phyloP scores from a whole-genome alignment of 805 yeast species.

The Saccharomycopsis javanensis region DNA sequence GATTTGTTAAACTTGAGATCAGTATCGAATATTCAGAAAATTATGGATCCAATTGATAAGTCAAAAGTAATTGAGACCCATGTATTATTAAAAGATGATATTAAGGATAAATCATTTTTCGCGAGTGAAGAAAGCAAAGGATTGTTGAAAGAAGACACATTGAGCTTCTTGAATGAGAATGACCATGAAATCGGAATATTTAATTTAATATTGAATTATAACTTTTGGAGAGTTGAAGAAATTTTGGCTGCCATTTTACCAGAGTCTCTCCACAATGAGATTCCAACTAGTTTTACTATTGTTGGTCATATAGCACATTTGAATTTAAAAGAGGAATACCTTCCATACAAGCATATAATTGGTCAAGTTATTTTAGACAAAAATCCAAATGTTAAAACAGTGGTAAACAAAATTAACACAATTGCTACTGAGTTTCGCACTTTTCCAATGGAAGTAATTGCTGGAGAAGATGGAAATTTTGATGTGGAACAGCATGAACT shows the following conservation, averaged over 20 bases:
- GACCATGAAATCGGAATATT: conserved; percentile 43
- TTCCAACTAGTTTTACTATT: conserved; percentile 84
- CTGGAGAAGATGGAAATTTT: conserved; percentile 87
- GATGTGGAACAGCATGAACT: conserved; percentile 81
- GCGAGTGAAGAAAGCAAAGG: conserved; percentile 29
- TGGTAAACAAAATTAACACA: conserved; percentile 82
- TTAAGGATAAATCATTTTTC: conserved; percentile 23
- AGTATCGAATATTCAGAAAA: conserved; percentile 55
- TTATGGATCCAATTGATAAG: conserved; percentile 10
- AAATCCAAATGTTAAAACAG: conserved; percentile 71
- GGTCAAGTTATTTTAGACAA: conserved; percentile 90
- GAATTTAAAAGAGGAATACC: conserved; percentile 73
- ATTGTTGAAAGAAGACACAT: conserved; percentile 33
- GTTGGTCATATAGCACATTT: conserved; percentile 96
- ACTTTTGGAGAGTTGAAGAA: conserved; percentile 86
- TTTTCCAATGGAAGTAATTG: conserved; percentile 86
- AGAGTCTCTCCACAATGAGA: conserved; percentile 51
- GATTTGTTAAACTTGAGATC: conserved; percentile 67
- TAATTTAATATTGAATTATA: conserved; percentile 51
- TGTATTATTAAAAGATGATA: conserved; percentile 49
- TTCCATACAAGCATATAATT: conserved; percentile 69
- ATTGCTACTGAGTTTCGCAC: conserved; percentile 87
- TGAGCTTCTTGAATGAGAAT: conserved; percentile 36
- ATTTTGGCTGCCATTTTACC: conserved; percentile 74
- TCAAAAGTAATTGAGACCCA: conserved; percentile 20